Percentiles rank a stretch among this genome's conserved stretches.
These are phyloP conservation scores for Elsinoe fawcettii DNA, from an alignment of 2,329 filamentous ascomycete genomes.

Conservation along the genomic window DNA sequence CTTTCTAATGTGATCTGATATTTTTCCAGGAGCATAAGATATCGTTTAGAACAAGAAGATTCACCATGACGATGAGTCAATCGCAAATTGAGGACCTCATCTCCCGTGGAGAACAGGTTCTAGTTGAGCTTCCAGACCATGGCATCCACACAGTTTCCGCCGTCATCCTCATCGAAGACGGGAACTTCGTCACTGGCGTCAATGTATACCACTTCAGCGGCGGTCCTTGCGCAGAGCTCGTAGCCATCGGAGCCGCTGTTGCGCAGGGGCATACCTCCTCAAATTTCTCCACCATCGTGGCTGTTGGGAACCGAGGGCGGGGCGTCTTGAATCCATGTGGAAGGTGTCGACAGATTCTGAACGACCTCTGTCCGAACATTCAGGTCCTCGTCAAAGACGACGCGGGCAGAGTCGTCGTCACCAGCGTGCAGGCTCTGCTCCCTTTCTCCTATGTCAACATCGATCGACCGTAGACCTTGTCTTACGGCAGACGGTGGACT, in stretches of 20 bases:
- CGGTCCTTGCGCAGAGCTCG: not conserved
- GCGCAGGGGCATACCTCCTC: not conserved
- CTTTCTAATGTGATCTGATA: too few relatives aligned
- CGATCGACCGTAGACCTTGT: not conserved
- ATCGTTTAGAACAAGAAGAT: not conserved
- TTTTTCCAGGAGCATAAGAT: not conserved
- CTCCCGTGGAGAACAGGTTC: not conserved
- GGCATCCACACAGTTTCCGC: not conserved
- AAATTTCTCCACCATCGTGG: not conserved
- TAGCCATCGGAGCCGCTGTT: not conserved
- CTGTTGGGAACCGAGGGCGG: not conserved
- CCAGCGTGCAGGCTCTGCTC: not conserved
- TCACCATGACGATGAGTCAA: not conserved
- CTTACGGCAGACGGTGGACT: not conserved
- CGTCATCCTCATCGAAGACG: not conserved
- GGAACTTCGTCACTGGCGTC: not conserved
- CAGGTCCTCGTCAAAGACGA: not conserved
- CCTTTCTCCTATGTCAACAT: not conserved
- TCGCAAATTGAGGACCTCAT: not conserved
- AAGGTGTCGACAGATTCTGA: not conserved
- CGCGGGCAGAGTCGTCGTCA: not conserved
- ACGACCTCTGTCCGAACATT: not conserved
- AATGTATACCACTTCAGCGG: constrained; percentile 7
- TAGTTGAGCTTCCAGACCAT: not conserved
- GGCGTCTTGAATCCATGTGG: constrained; percentile 5